A percentile compares a stretch with the other conserved stretches of the same genome.
Conservation (phyloP, 169 alveolate species). For the Cryptosporidium sp. region DNA sequence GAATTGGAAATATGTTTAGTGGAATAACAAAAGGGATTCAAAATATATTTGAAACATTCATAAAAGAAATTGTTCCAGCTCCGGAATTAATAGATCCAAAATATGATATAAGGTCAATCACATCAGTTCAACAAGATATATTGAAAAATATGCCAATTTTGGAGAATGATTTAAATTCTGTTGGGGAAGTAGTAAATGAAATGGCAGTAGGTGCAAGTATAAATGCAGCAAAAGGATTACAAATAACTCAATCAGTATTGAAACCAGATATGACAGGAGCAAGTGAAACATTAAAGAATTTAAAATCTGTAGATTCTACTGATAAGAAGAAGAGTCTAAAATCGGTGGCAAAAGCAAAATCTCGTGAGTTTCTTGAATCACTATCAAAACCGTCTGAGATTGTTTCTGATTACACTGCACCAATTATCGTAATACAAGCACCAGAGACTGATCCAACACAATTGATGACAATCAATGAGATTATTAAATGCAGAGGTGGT, state of each 20-base stretch:
- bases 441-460: slow-evolving; percentile 64
- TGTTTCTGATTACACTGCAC: slow-evolving; percentile 73
- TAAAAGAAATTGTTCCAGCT: slow-evolving; percentile 39
- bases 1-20: slow-evolving; percentile 33
- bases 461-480: slow-evolving; percentile 46
- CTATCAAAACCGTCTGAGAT: slow-evolving; percentile 50
- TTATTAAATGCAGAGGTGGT: slow-evolving; percentile 69
- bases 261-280: slow-evolving; percentile 63
- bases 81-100: slow-evolving; percentile 52
- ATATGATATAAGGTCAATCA: slow-evolving; percentile 24
- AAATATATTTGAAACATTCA: slow-evolving; percentile 37
- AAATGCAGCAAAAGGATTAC: slow-evolving; percentile 71
- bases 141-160: slow-evolving; percentile 27
- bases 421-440: slow-evolving; percentile 73
- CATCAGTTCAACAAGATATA: slow-evolving; percentile 58
- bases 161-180: slow-evolving; percentile 50
- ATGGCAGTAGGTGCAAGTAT: slow-evolving; percentile 75
- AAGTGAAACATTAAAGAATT: not conserved
- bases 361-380: slow-evolving; percentile 62
- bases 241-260: slow-evolving; percentile 46
- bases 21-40: slow-evolving; percentile 56
- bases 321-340: slow-evolving; percentile 27
- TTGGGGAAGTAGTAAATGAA: slow-evolving; percentile 57
- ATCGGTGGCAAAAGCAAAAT: slow-evolving; percentile 42
- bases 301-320: slow-evolving; percentile 16